Evolutionary conservation across 768 basidiomycete genomes (phyloP), one percentile per base, ranked within the genome.

Genomic region (Naganishia onofrii): DNA sequence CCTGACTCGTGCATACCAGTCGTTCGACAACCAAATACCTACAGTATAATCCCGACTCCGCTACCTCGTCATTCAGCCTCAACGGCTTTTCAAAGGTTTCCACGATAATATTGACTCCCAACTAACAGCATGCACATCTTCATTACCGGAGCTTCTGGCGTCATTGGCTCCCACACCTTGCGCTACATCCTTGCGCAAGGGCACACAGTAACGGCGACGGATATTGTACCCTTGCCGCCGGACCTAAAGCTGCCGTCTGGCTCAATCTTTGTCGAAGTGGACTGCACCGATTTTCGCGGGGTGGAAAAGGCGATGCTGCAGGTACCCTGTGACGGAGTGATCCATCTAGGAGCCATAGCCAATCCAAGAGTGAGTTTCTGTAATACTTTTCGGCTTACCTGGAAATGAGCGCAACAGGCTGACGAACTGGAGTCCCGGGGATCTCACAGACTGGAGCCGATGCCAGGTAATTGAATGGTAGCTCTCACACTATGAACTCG

Each of bases 281-380:
- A 60, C 70, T 23, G 56, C 38, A 32, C 69, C 19, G 71, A 77
- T 34, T 57, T 70, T 51, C 42, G 70, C 9, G 70, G 65, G 3
- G 65, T 76, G 1, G 68, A 69, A 8, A 48, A 44, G 7, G 44
- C 58, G 32, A 46, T 58, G 0, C 23, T 77, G 0, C 13, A 52
- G n/a, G 26, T 38, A 29, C 73, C 74, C 19, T 66, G 73, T 55
- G 74, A 77, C 23, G 77, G 74, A 3, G 73, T 77, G 5, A 75
- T 79, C 15, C 78, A 79, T 44, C 73, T 79, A 26, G 76, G 70
- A 2, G 78, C 77, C 1, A 75, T 79, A 19, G 77, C 77, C 0
- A 29, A 70, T 60, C 77, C 77, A 21, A 9, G 26, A 21, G 56
- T 44, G 10, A 42, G 67, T 29, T 34, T 32, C 28, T 9, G 15